Base-by-base conservation (phyloP, 495 filamentous ascomycete species). In the Lindgomyces ingoldianus region DNA sequence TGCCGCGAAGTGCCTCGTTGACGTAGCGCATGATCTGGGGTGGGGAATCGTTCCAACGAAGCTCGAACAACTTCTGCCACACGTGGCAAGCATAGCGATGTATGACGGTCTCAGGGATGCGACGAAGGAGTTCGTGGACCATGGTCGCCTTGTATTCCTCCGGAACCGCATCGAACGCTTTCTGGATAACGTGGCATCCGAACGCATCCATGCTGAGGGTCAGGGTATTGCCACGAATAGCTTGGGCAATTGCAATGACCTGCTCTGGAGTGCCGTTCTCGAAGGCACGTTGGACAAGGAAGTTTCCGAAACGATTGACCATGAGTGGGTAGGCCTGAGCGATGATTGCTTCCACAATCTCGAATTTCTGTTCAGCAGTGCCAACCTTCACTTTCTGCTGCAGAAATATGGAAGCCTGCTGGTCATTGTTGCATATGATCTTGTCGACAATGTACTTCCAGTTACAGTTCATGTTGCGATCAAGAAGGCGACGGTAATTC, bases 401-500 rank as follows among this genome's bases (percentile, higher is more conserved):
- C 25, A 98, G 78, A 76, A 98, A 98, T 66, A 98, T 98, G 0
- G 95, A 98, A 16, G 94, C 95, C 76, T 98, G 94, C 73, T 98
- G 94, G 70, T 98, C 94, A 73, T 98, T 98, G 77, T 91, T 96
- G 86, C 91, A 96, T 54, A 98, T 91, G 73, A 98, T 98, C 80
- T 98, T 98, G 77, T 98, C 95, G 39, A 98, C 93, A 67, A 98
- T 98, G 72, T 96, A 96, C 77, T 93, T 96, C 94, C 95, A 98
- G 77, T 98, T 94, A 80, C 93, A 97, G 60, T 88, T 96, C 70
- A 96, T 90, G 69, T 91, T 96, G 68, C 94, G 93, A 73, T 98
- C 94, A 36, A 98, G 87, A 9, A 98, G 84, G 50, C 91, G 91
- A 52, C 95, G 90, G 64, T 98, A 98, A 74, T 98, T 98, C 46